phyloP scores from a whole-genome alignment of 441 rosid species.

The Eruca vesicaria region DNA sequence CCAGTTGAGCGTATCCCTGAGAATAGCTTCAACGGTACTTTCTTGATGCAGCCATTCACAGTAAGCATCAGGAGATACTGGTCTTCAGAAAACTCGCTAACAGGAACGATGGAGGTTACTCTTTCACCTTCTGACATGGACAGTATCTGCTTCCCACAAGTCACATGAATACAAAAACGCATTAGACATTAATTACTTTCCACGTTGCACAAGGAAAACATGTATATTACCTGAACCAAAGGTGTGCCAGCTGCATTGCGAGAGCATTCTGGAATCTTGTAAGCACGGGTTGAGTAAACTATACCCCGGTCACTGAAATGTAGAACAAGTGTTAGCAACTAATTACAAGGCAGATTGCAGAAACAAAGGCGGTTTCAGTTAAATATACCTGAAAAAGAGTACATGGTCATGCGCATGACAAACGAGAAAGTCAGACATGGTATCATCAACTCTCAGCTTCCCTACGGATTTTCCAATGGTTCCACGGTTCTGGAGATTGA shows the following conservation, averaged over 20 bases:
- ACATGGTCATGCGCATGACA: conserved; percentile 94
- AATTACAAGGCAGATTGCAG: neutral
- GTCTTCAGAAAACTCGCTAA: conserved; percentile 79
- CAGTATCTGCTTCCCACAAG: conserved; percentile 58
- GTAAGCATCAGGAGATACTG: conserved; percentile 94
- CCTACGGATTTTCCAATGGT: conserved; percentile 99
- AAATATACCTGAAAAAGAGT: conserved; percentile 81
- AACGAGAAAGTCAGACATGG: conserved; percentile 91
- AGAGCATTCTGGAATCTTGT: conserved; percentile 88
- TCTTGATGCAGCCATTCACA: conserved; percentile 92
- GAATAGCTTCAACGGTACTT: conserved; percentile 75
- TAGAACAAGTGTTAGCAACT: conserved; percentile 17
- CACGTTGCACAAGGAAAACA: conserved; percentile 10
- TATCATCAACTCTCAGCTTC: conserved; percentile 78
- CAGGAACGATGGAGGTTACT: conserved; percentile 91
- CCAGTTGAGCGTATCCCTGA: conserved; percentile 95
- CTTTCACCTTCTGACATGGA: conserved; percentile 91
- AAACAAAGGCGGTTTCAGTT: neutral
- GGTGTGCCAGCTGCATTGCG: conserved; percentile 96
- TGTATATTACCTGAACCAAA: conserved; percentile 69
- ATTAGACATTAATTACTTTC: conserved; percentile 18
- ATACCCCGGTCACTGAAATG: conserved; percentile 77
- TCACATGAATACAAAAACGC: conserved; percentile 8
- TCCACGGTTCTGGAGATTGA: conserved; percentile 95
- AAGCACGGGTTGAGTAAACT: conserved; percentile 96